Conservation (phyloP, 306 rosid species). For the Benincasa hispida region DNA sequence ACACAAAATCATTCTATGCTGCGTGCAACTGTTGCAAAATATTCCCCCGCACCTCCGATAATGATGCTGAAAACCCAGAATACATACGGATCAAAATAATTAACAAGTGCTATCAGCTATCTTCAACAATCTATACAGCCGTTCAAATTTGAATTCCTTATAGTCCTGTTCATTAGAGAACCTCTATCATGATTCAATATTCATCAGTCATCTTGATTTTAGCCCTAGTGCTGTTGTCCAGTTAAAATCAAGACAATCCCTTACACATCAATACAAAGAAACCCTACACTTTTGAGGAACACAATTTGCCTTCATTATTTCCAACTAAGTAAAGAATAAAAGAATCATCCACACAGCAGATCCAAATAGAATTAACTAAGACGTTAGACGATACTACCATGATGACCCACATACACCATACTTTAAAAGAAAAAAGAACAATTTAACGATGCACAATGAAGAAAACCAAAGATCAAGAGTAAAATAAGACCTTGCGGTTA, state of each 20-base stretch:
- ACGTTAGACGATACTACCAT: background rate
- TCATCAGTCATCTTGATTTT: background rate
- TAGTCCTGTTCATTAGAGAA: background rate
- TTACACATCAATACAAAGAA: background rate
- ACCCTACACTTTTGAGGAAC: background rate
- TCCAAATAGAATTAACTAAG: background rate
- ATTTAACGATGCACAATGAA: background rate
- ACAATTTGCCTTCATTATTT: too few relatives aligned
- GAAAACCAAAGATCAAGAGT: background rate
- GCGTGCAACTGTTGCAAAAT: conserved; percentile 75
- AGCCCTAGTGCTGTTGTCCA: background rate
- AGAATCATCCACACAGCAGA: background rate
- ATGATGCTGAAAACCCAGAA: conserved; percentile 62
- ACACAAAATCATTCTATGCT: conserved; percentile 71
- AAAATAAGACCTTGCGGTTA: conserved; percentile 72
- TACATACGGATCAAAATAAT: conserved; percentile 1
- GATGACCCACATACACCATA: background rate
- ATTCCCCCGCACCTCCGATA: conserved; percentile 95
- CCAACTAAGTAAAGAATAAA: background rate
- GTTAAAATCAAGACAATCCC: background rate
- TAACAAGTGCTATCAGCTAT: background rate
- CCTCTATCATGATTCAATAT: background rate
- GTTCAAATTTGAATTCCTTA: background rate
- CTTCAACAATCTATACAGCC: background rate
- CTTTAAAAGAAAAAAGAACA: background rate